Evolutionary conservation across 1,284 basidiomycete species (phyloP), one percentile per base, ranked within the genome.

Genomic region (Tylopilus orsonianus): DNA sequence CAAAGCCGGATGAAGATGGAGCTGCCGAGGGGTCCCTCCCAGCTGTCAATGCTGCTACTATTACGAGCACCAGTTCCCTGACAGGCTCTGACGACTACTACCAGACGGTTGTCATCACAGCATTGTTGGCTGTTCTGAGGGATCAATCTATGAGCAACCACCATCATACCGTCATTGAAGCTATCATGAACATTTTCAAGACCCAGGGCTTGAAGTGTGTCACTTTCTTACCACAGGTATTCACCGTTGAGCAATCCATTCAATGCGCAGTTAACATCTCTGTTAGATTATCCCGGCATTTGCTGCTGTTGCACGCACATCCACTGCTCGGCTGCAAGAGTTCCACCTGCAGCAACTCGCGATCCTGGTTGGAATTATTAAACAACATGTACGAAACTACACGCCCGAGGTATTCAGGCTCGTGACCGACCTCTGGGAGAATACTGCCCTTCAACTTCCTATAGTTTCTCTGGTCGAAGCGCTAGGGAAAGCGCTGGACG

Each of bases 131-230:
- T 44, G 92, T 99, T 47, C 73, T 99, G 56, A 90, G 88, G 63
- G 97, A 98, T 62, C 85, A 90, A 48, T 86, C 93, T 5, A 75
- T 96, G 55, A 87, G 79, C 61, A 83, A 78, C 54, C 87, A 94
- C 60, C 94, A 98, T 60, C 86, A 93, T 68, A 92, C 87, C 38
- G 96, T 96, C 50, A 96, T 99, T 56, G 95, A 99, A 68, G 95
- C 96, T 2, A 90, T 99, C 61, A 99, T 99, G 93, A 92, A 95
- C 52, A 98, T 99, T 55, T 99, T 99, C 80, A 94, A 96, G 70
- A 98, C 95, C 0, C 94, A 99, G 66, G 93, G 97, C 8, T 73
- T 99, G 61, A 94, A 95, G 75, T 98, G 95, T 67, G 95, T 97
- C 24, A 84, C 91, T 5, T 99, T 97, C 73, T 72, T 99, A 29